phyloP scores from a whole-genome alignment of 2,329 filamentous ascomycete species.

The Diplocarpon mali region DNA sequence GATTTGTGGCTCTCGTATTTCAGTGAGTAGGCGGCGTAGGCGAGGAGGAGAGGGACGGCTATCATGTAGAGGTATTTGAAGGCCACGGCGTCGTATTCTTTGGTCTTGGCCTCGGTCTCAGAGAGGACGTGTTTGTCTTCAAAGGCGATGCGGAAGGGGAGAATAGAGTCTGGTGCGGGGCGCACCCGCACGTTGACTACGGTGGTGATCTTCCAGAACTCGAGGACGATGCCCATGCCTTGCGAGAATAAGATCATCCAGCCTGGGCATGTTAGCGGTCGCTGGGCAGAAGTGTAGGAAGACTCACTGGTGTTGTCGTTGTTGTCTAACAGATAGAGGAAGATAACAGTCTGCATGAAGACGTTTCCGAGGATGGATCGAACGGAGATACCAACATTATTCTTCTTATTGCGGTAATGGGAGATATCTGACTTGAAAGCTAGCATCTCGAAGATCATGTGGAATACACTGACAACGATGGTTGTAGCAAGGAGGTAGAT shows the following conservation, averaged over 20 bases:
- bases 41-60: conserved; percentile 77
- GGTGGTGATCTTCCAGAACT: conserved; percentile 94
- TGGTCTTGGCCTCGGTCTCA: conserved; percentile 93
- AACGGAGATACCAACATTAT: conserved; percentile 92
- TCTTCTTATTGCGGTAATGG: conserved; percentile 99
- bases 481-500: conserved; percentile 81
- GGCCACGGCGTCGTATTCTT: conserved; percentile 95
- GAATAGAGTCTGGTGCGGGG: conserved; percentile 50
- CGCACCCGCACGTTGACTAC: conserved; percentile 80
- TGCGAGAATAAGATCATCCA: conserved; percentile 98
- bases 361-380: conserved; percentile 94
- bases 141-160: conserved; percentile 75
- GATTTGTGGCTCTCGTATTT: conserved; percentile 93
- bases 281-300: background rate
- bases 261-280: conserved; percentile 26
- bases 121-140: conserved; percentile 96
- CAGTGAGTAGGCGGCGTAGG: conserved; percentile 84
- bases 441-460: conserved; percentile 90
- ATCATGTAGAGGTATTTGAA: conserved; percentile 95
- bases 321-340: conserved; percentile 95
- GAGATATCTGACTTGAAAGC: conserved; percentile 97
- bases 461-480: conserved; percentile 70
- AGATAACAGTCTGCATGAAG: conserved; percentile 93
- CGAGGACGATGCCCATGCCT: conserved; percentile 51
- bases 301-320: conserved; percentile 70